Percentiles rank a stretch among this genome's conserved stretches.
Conservation (phyloP, 2,329 filamentous ascomycete genomes). For the Blumeria graminis region DNA sequence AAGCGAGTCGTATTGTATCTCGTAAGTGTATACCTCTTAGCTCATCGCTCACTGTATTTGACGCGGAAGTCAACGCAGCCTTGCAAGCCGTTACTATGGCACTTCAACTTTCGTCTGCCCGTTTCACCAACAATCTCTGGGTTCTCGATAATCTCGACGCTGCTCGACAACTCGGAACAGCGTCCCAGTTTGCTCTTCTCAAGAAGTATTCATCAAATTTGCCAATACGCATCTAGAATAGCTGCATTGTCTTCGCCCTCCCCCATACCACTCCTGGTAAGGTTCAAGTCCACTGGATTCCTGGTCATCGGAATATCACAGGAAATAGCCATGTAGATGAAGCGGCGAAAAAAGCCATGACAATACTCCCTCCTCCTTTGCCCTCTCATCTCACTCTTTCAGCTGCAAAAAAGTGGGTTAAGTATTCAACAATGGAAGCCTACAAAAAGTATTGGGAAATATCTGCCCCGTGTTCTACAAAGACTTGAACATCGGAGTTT, state of each 20-base stretch:
- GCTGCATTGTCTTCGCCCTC: neutral
- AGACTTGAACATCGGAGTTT: neutral
- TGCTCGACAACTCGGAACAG: neutral
- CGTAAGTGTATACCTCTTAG: neutral
- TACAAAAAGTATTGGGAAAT: neutral
- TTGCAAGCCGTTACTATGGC: neutral
- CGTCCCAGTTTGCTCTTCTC: neutral
- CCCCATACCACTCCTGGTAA: neutral
- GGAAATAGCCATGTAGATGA: neutral
- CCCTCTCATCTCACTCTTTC: neutral
- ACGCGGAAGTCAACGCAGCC: neutral
- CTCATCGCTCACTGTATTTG: neutral
- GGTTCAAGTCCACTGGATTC: neutral
- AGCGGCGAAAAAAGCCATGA: neutral
- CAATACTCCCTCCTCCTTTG: neutral
- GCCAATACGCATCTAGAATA: neutral
- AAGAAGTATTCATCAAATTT: neutral
- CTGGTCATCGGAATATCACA: neutral
- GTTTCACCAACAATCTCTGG: neutral
- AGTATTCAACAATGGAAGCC: neutral
- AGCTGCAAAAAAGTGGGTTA: neutral
- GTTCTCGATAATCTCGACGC: neutral
- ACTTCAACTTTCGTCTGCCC: neutral
- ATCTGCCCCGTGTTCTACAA: neutral
- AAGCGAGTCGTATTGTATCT: neutral